These are phyloP conservation scores for Shiraia sp. DNA, from an alignment of 2,329 filamentous ascomycete genomes.

Conservation along the genomic window DNA sequence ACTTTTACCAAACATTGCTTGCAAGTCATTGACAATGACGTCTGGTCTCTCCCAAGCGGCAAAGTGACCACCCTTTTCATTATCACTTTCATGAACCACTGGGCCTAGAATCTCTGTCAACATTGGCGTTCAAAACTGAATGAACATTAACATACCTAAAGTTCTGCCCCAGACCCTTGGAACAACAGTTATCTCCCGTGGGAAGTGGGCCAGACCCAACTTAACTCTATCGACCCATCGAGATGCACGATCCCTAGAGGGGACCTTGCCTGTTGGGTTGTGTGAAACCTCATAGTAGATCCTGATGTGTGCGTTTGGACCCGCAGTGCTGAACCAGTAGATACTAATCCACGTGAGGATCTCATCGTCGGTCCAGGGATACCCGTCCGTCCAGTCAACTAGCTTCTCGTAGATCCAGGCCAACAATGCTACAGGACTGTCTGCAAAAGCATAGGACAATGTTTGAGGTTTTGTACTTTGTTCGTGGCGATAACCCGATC, in stretches of 20 bases:
- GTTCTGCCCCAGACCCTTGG: constrained; percentile 62
- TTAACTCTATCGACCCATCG: constrained; percentile 53
- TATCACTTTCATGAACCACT: constrained; percentile 60
- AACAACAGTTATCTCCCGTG: constrained; percentile 59
- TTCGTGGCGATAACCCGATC: constrained; percentile 61
- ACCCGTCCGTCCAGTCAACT: constrained; percentile 73
- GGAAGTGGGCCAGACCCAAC: constrained; percentile 60
- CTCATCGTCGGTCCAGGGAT: constrained; percentile 76
- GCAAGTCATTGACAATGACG: constrained; percentile 57
- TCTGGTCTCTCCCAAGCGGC: constrained; percentile 63
- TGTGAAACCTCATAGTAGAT: constrained; percentile 74
- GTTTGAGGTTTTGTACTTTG: constrained; percentile 75
- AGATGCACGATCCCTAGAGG: constrained; percentile 41
- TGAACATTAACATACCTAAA: constrained; percentile 50
- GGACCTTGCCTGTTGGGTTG: constrained; percentile 26
- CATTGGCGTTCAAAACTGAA: not conserved
- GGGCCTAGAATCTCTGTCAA: constrained; percentile 30
- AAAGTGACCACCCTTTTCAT: constrained; percentile 63
- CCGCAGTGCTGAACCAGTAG: constrained; percentile 72
- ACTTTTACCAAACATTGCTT: constrained; percentile 61
- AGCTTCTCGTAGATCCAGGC: constrained; percentile 84
- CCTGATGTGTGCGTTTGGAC: constrained; percentile 66
- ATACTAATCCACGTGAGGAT: constrained; percentile 74
- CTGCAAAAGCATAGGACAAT: constrained; percentile 68
- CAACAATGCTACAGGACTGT: constrained; percentile 71